These are phyloP conservation scores for Epichloe gansuensis DNA, from an alignment of 2,329 filamentous ascomycete genomes.

Conservation along the genomic window DNA sequence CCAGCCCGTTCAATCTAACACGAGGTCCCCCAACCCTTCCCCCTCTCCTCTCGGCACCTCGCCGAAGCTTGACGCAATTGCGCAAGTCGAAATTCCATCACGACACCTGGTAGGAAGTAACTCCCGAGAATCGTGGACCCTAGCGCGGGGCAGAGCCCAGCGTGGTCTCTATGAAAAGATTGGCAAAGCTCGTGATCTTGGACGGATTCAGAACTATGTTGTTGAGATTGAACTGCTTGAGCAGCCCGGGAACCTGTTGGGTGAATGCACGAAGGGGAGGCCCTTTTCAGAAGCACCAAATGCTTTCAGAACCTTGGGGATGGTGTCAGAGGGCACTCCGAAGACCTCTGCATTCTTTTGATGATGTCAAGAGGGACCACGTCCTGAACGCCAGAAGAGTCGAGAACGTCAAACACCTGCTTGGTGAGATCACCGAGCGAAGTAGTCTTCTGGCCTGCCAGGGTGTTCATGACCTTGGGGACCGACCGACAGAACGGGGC, in stretches of 20 bases:
- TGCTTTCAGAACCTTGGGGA: background rate
- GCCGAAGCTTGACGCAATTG: no score
- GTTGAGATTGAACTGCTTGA: background rate
- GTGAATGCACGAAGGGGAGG: background rate
- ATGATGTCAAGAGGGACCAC: background rate
- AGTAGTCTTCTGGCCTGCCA: background rate
- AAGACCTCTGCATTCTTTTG: background rate
- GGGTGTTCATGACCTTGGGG: background rate
- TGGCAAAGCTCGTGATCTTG: rapidly evolving
- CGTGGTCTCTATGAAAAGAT: rapidly evolving
- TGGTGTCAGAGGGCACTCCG: background rate
- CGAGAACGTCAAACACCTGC: background rate
- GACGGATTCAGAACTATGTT: background rate
- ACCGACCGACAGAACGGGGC: background rate
- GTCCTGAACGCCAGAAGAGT: background rate
- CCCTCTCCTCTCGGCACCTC: no score
- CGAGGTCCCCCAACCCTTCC: no score
- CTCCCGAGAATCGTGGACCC: no score
- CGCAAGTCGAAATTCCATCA: no score
- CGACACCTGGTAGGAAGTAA: no score
- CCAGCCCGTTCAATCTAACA: no score
- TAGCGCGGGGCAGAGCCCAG: background rate
- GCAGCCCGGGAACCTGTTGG: background rate
- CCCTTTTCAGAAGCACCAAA: background rate
- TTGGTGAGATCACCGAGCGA: background rate